Percentiles rank a stretch among this genome's conserved stretches.
Evolutionary conservation across 345 rosid genomes (phyloP).

Genomic region (Acer negundo): DNA sequence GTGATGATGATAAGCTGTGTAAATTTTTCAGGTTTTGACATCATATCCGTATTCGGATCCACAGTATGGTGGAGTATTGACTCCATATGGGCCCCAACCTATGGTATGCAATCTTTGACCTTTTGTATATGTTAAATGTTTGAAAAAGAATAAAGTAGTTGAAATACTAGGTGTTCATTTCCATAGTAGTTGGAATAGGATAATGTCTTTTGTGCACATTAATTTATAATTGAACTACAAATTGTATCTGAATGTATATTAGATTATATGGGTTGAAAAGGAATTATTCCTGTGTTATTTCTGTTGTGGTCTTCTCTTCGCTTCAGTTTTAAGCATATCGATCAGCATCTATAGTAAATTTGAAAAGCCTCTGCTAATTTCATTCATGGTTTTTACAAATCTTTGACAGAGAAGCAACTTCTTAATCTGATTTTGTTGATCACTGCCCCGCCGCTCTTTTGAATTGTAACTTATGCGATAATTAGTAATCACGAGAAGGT

Average conservation of each 20-base stretch:
- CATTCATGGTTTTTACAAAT: background rate
- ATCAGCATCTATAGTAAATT: background rate
- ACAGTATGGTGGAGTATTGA: conserved; percentile 43
- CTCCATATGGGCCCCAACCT: conserved; percentile 46
- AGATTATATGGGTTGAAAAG: background rate
- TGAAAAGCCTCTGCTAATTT: background rate
- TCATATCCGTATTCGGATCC: conserved; percentile 54
- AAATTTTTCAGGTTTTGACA: conserved; percentile 53
- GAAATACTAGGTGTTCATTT: background rate
- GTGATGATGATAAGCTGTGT: background rate
- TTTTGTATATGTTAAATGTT: conserved; percentile 7
- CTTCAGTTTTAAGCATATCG: background rate
- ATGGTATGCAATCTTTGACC: conserved; percentile 40
- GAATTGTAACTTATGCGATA: background rate
- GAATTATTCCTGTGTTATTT: no score
- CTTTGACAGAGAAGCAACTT: background rate
- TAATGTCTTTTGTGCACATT: background rate
- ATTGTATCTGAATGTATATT: background rate
- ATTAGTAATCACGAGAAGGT: background rate
- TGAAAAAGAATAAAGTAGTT: conserved; percentile 5
- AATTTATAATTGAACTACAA: background rate
- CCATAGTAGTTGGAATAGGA: background rate
- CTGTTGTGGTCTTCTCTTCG: background rate
- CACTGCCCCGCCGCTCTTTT: background rate
- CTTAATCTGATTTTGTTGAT: background rate